Evolutionary conservation across 352 stramenopile species (phyloP), one percentile per base, ranked within the genome.

Genomic region (Phytopythium chamaehyphon): DNA sequence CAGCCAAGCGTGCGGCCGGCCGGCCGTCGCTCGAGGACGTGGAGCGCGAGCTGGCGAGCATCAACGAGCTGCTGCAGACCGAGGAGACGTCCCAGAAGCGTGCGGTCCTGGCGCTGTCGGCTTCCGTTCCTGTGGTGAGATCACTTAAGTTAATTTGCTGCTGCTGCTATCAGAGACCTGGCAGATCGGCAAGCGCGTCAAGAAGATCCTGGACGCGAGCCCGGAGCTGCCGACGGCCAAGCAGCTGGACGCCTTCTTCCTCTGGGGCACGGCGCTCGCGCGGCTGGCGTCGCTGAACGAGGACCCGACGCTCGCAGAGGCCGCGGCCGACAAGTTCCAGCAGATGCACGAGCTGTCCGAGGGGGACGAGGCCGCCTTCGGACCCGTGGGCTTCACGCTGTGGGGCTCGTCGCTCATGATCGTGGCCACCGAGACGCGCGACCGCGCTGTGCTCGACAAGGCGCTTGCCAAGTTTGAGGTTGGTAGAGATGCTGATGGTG

Each of bases 131-230:
- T n/a, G n/a, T n/a, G n/a, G n/a, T n/a, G n/a, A n/a, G n/a, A n/a
- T n/a, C 28, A 33, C 28, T 33, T 5, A 9, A 10, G 28, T 10
- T 10, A 33, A 33, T 33, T 5, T 9, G 28, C 28, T 33, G 9
- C 5, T 33, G 28, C 28, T 2, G 8, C 42, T 23, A 47, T 35
- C 55, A 89, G 83, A 93, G 47, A 91, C 80, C 12, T 93, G 83
- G 80, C 78, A 89, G 66, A 89, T 93, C 55, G 80, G 83, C 42
- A 93, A 93, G 60, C 72, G 83, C 7, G 64, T 93, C 38, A 93
- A 93, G 62, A 78, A 73, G 54, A 61, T 91, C 42, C 70, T 93
- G 54, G 83, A 93, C 49, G 59, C 42, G 37, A 61, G 89, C 50
- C 71, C 73, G 21, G 31, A 54, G 6, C 72, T 93, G 63, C 55